Conservation (phyloP, 495 filamentous ascomycete genomes). For the Trichoderma parareesei region DNA sequence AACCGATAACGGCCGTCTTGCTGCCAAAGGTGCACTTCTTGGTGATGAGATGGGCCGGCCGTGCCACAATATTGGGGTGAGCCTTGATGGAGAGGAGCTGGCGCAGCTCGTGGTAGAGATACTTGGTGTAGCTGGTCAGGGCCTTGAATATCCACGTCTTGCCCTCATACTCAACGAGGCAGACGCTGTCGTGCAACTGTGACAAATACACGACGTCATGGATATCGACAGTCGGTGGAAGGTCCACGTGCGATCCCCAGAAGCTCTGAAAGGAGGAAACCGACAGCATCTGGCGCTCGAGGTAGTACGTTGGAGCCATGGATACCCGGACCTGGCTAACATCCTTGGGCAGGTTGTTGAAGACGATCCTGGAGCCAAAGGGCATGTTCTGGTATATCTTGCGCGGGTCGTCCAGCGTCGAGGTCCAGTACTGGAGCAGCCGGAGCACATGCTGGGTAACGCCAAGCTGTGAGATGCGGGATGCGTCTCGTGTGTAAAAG, state of each 20-base stretch:
- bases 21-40: slow-evolving; percentile 38
- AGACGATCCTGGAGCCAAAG: slow-evolving; percentile 40
- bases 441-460: slow-evolving; percentile 35
- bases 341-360: slow-evolving; percentile 33
- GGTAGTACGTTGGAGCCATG: slow-evolving; percentile 32
- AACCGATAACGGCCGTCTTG: slow-evolving; percentile 38
- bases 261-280: slow-evolving; percentile 20
- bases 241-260: slow-evolving; percentile 22
- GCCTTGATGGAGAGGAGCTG: slow-evolving; percentile 35
- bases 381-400: slow-evolving; percentile 27
- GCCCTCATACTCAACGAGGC: slow-evolving; percentile 29
- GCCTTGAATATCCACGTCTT: slow-evolving; percentile 41
- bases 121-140: slow-evolving; percentile 39
- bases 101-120: slow-evolving; percentile 39
- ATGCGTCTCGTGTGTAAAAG: slow-evolving; percentile 40
- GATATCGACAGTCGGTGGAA: slow-evolving; percentile 33
- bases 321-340: slow-evolving; percentile 28
- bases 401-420: slow-evolving; percentile 19
- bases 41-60: slow-evolving; percentile 35
- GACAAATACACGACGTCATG: slow-evolving; percentile 29
- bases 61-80: slow-evolving; percentile 34
- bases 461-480: slow-evolving; percentile 31
- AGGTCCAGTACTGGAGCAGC: slow-evolving; percentile 35
- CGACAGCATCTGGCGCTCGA: slow-evolving; percentile 33
- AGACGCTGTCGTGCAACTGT: slow-evolving; percentile 40